phyloP scores from a whole-genome alignment of 2,329 filamentous ascomycete species.

The Fusarium pseudograminearum region DNA sequence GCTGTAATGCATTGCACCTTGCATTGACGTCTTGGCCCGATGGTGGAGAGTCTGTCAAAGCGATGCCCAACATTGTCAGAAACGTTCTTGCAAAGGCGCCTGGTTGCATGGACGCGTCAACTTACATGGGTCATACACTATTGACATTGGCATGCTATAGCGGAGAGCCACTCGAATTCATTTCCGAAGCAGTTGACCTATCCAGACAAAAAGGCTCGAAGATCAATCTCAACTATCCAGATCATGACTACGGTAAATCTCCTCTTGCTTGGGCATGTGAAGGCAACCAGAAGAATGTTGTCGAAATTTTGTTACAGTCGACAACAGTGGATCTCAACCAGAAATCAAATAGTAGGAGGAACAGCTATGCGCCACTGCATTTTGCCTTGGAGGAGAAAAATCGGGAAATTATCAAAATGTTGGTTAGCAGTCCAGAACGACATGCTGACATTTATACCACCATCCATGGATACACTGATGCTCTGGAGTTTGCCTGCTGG shows the following conservation, averaged over 20 bases:
- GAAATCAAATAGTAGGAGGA: fast-evolving
- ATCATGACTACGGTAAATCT: background rate
- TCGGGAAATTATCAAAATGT: fast-evolving
- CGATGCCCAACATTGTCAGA: fast-evolving
- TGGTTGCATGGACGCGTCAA: background rate
- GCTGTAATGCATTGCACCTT: background rate
- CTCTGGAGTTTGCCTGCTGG: too few relatives aligned
- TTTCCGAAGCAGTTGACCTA: background rate
- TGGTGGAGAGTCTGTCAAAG: fast-evolving
- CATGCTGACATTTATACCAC: too few relatives aligned
- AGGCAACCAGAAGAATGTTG: fast-evolving
- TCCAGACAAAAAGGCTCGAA: background rate
- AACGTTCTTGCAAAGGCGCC: background rate
- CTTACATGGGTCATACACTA: background rate
- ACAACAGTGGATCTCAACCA: background rate
- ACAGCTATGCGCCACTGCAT: background rate
- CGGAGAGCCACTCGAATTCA: background rate
- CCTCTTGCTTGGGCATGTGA: background rate
- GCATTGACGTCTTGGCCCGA: fast-evolving
- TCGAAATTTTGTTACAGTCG: background rate
- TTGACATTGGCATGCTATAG: fast-evolving
- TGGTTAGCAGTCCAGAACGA: too few relatives aligned
- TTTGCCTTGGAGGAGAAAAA: fast-evolving
- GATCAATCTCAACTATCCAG: background rate
- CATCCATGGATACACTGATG: fast-evolving